A percentile compares a stretch with the other conserved stretches of the same genome.
phyloP scores from a whole-genome alignment of 1,284 basidiomycete species.

The Cerioporus squamosus region DNA sequence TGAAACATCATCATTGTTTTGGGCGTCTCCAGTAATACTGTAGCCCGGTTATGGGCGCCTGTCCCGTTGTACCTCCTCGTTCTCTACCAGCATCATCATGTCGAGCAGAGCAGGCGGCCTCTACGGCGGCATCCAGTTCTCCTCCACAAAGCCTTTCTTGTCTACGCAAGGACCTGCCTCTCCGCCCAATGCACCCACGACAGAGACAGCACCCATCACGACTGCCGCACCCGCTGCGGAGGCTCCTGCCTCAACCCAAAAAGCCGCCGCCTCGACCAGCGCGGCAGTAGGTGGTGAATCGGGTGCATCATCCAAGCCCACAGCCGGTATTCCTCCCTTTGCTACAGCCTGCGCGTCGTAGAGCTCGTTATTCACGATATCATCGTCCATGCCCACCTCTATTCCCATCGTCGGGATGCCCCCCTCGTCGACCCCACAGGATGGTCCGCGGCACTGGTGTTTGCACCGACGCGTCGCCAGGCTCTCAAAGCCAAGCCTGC shows the following conservation, averaged over 20 bases:
- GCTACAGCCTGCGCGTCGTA: constrained; percentile 41
- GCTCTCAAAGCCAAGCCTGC: constrained; percentile 57
- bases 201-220: constrained; percentile 16
- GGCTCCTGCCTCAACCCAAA: constrained; percentile 12
- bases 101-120: constrained; percentile 77
- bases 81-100: constrained; percentile 51
- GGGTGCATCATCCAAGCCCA: constrained; percentile 60
- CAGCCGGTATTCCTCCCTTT: constrained; percentile 76
- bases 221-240: constrained; percentile 12
- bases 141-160: constrained; percentile 56
- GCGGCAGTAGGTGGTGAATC: constrained; percentile 33
- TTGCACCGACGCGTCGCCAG: constrained; percentile 74
- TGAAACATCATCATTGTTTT: too few relatives aligned
- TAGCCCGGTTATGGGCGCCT: too few relatives aligned
- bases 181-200: constrained; percentile 8
- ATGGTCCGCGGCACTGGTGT: constrained; percentile 88
- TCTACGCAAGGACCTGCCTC: constrained; percentile 37
- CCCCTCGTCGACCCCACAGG: constrained; percentile 42
- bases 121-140: constrained; percentile 83
- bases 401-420: constrained; percentile 10
- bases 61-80: not conserved
- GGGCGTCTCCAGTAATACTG: too few relatives aligned
- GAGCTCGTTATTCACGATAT: constrained; percentile 42
- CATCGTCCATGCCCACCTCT: constrained; percentile 37
- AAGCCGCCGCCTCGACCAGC: constrained; percentile 20